Evolutionary conservation across 129 eudicot genomes (phyloP), one percentile per base, ranked within the genome.

Genomic region (Arctium minus): DNA sequence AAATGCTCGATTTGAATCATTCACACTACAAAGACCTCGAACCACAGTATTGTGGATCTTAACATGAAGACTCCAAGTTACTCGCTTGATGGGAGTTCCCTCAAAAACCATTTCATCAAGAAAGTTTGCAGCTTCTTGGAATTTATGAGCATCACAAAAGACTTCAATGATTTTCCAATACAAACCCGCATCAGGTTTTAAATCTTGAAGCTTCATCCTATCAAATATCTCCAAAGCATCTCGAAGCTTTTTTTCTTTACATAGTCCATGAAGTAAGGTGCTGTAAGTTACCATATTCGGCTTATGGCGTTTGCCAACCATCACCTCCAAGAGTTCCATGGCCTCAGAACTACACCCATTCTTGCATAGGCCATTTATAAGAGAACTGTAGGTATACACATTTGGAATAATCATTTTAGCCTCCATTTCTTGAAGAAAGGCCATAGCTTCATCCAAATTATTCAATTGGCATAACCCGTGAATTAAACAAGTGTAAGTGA

Each of bases 341-440:
- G 98, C 97, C 42, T 92, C 88, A 76, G 84, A 88, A 76, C 91
- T 84, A 76, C 89, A 81, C 60, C 91, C 90, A 38, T 77, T 60
- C 83, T 91, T 96, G 87, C 97, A 94, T 32, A 94, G 89, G 10
- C 98, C 99, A 27, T 93, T 89, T 83, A 96, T 96, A 36, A 96
- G 79, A 53, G 92, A 86, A 73, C 94, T 89, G n/a, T 96, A 96
- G 2, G 98, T 96, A 73, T 89, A 93, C 77, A 96, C 96, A 82
- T 96, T 96, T 22, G 99, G 91, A 39, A 75, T 72, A 7, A 96
- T 72, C 5, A 79, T 83, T 77, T 87, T 91, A 53, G 62, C 79
- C 82, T 84, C 87, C 99, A 96, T 96, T 86, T 93, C 94, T 67
- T 90, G 80, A 75, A 93, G 80, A 76, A 92, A 83, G 12, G n/a